Conservation (phyloP, 1,139 yeast species). For the Lodderomyces beijingensis region DNA sequence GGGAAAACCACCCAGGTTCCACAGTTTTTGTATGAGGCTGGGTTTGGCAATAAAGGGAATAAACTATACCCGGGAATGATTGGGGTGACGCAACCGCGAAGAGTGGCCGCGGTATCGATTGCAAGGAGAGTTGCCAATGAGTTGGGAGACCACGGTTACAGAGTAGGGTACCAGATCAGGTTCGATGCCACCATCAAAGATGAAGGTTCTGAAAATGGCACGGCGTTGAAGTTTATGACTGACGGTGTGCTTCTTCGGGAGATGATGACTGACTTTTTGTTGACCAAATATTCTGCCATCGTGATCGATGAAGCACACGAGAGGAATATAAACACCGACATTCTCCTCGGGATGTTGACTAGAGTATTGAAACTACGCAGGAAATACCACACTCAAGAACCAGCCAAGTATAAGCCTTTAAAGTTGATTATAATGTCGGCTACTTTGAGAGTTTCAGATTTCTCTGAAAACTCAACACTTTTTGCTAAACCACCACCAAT, state of each 20-base stretch:
- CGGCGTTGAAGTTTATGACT: constrained; percentile 93
- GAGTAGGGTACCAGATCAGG: constrained; percentile 88
- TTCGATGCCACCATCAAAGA: constrained; percentile 73
- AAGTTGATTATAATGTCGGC: constrained; percentile 89
- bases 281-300: constrained; percentile 78
- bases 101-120: constrained; percentile 99
- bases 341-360: constrained; percentile 88
- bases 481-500: constrained; percentile 86
- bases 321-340: constrained; percentile 92
- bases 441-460: constrained; percentile 88
- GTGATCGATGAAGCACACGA: constrained; percentile 98
- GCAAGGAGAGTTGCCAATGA: constrained; percentile 83
- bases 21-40: constrained; percentile 79
- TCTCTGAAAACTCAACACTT: constrained; percentile 71
- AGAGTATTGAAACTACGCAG: constrained; percentile 79
- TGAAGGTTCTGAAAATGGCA: constrained; percentile 46
- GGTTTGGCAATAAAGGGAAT: constrained; percentile 66
- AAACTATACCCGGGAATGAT: constrained; percentile 80
- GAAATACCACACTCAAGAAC: constrained; percentile 45
- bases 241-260: constrained; percentile 96
- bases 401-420: constrained; percentile 50
- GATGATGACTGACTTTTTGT: constrained; percentile 79
- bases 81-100: constrained; percentile 94
- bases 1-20: constrained; percentile 82
- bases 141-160: constrained; percentile 70